Conservation (phyloP, 768 basidiomycete genomes). For the Leucocoprinus leucothites region DNA sequence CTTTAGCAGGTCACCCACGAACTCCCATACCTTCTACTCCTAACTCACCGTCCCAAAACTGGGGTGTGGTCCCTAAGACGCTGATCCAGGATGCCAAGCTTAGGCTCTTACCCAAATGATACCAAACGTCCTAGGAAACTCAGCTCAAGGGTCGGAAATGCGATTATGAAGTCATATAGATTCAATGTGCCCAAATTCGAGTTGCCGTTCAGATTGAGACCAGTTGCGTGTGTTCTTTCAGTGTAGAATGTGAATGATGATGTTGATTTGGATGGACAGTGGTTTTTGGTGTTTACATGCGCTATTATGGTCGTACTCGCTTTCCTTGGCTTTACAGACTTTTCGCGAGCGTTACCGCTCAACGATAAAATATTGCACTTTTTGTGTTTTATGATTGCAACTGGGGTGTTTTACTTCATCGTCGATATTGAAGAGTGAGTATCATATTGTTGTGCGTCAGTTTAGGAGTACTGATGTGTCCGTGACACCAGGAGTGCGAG, state of each 20-base stretch:
- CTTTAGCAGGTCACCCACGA: too few species aligned
- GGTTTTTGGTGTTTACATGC: slow-evolving; percentile 75
- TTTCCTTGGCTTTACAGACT: slow-evolving; percentile 75
- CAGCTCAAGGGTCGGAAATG: slow-evolving; percentile 44
- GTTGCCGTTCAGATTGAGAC: slow-evolving; percentile 68
- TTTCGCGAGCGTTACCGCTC: slow-evolving; percentile 59
- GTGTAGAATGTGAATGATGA: neutral
- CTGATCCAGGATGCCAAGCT: neutral
- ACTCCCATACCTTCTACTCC: neutral
- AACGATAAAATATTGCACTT: slow-evolving; percentile 84
- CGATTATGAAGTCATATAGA: slow-evolving; percentile 70
- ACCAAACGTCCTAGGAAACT: slow-evolving; percentile 27
- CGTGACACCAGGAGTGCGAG: slow-evolving; percentile 56
- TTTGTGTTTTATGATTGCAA: slow-evolving; percentile 71
- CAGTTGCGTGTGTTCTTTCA: slow-evolving; percentile 37
- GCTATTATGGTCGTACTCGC: slow-evolving; percentile 68
- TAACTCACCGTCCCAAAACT: neutral
- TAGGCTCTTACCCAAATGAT: neutral
- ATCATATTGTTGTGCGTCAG: neutral
- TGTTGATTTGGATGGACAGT: slow-evolving; percentile 37
- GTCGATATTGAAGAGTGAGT: slow-evolving; percentile 85
- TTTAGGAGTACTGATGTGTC: neutral
- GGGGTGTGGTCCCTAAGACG: too few species aligned
- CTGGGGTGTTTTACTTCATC: slow-evolving; percentile 82
- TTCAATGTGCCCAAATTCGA: slow-evolving; percentile 64